A percentile compares a stretch with the other conserved stretches of the same genome.
Conservation (phyloP, 202 grass and related monocot genomes). For the Dendrocalamus latiflorus region DNA sequence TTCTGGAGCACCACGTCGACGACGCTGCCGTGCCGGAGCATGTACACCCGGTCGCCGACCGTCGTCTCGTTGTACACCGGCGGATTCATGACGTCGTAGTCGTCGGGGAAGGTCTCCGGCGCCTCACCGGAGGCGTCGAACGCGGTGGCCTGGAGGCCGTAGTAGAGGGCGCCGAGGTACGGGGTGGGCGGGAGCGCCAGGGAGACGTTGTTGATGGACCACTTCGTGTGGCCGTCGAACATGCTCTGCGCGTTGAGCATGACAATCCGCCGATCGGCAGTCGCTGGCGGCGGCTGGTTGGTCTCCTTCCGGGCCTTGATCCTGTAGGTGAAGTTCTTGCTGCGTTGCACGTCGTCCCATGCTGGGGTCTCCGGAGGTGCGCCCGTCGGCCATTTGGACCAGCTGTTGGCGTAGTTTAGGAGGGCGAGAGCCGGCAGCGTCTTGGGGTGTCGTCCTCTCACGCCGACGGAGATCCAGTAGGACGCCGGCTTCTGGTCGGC, state of each 20-base stretch:
- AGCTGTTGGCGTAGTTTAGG: constrained; percentile 39
- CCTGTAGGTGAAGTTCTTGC: constrained; percentile 42
- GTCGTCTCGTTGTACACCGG: constrained; percentile 19
- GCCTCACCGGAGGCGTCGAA: constrained; percentile 17
- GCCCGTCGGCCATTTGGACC: not conserved
- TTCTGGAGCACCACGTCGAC: constrained; percentile 79
- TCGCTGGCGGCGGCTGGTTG: not conserved
- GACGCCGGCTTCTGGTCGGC: constrained; percentile 21
- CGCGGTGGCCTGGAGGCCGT: constrained; percentile 14
- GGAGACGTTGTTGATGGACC: constrained; percentile 64
- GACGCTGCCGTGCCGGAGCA: constrained; percentile 32
- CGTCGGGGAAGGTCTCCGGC: not conserved
- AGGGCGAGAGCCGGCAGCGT: constrained; percentile 53
- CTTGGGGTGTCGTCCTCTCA: constrained; percentile 41
- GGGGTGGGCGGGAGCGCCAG: constrained; percentile 52
- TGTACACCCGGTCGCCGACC: constrained; percentile 33
- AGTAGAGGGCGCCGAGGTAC: constrained; percentile 56
- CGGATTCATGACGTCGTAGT: constrained; percentile 47
- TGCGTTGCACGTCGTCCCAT: constrained; percentile 46
- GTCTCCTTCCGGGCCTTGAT: constrained; percentile 26
- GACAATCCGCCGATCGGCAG: constrained; percentile 23
- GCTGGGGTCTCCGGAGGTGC: constrained; percentile 28
- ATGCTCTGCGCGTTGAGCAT: constrained; percentile 60
- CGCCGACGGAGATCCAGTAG: constrained; percentile 59
- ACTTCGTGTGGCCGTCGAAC: constrained; percentile 28